Conservation (phyloP, 2,329 filamentous ascomycete species). For the Clonostachys chloroleuca region DNA sequence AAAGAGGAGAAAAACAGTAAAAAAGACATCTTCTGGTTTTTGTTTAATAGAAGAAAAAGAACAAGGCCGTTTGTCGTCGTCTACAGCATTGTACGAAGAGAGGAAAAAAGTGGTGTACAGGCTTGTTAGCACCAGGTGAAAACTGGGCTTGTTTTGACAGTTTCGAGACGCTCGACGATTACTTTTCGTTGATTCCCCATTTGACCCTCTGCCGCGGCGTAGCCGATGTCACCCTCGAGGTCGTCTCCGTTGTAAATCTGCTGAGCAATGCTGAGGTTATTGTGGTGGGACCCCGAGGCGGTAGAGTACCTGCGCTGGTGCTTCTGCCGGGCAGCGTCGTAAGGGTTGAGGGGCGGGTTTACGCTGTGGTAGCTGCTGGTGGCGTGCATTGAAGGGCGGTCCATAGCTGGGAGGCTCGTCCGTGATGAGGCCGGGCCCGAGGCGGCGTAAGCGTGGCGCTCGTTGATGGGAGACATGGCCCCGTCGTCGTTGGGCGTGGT, state of each 20-base stretch:
- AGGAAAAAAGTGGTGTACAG: not conserved
- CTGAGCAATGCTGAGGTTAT: constrained; percentile 46
- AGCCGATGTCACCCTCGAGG: constrained; percentile 87
- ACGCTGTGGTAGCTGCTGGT: constrained; percentile 28
- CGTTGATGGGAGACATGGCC: not conserved
- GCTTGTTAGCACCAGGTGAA: constrained; percentile 85
- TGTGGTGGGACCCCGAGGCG: constrained; percentile 38
- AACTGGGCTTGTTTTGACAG: constrained; percentile 93
- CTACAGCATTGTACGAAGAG: constrained; percentile 2
- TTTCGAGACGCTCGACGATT: constrained; percentile 92
- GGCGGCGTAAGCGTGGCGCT: not conserved
- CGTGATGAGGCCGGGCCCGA: not conserved
- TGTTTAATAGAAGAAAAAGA: not conserved
- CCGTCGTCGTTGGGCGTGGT: constrained; percentile 29
- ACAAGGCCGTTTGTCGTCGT: not conserved
- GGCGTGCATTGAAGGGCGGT: constrained; percentile 7
- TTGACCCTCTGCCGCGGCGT: constrained; percentile 89
- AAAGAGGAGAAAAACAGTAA: too few species aligned
- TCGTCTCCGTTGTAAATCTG: constrained; percentile 65
- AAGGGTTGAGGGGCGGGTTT: constrained; percentile 28
- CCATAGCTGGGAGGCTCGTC: not conserved
- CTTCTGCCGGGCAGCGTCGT: constrained; percentile 32
- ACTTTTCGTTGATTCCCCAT: constrained; percentile 89
- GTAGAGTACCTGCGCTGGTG: constrained; percentile 52
- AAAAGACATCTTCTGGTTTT: not conserved